Percentiles rank a stretch among this genome's conserved stretches.
Conservation (phyloP, 257 asterid genomes). For the Solanum verrucosum region DNA sequence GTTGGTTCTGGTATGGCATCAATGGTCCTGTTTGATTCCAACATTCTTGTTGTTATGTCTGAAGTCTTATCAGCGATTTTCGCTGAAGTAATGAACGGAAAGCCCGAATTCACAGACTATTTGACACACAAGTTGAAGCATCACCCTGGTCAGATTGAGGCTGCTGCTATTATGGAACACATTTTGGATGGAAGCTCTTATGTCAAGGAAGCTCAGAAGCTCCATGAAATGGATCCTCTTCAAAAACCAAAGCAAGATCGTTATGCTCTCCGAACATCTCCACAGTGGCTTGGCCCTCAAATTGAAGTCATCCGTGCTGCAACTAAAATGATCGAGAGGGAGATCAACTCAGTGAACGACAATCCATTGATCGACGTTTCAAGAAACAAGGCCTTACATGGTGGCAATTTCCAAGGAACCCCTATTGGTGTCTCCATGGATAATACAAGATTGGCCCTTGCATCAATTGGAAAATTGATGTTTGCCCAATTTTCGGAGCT, state of each 20-base stretch:
- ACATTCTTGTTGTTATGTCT: too few relatives aligned
- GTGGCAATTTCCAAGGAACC: constrained; percentile 48
- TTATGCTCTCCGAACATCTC: constrained; percentile 42
- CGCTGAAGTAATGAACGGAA: too few relatives aligned
- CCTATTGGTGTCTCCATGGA: constrained; percentile 52
- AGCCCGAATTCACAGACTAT: constrained; percentile 7
- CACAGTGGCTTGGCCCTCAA: constrained; percentile 49
- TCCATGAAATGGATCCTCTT: constrained; percentile 36
- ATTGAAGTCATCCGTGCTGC: constrained; percentile 39
- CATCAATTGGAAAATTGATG: constrained; percentile 35
- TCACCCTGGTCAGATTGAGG: constrained; percentile 52
- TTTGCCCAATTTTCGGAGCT: constrained; percentile 44
- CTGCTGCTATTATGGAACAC: constrained; percentile 51
- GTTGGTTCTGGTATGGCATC: too few relatives aligned
- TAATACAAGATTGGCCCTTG: constrained; percentile 35
- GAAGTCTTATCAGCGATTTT: too few relatives aligned
- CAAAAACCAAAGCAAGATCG: constrained; percentile 44
- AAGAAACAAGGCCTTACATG: constrained; percentile 41
- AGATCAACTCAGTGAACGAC: constrained; percentile 44
- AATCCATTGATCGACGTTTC: constrained; percentile 45
- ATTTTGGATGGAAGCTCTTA: constrained; percentile 35
- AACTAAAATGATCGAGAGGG: constrained; percentile 46
- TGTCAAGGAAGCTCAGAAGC: constrained; percentile 26
- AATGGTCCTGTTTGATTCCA: too few relatives aligned
- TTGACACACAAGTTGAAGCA: constrained; percentile 42